Base-by-base conservation (phyloP, 129 eudicot genomes). In the Heracleum sosnowskyi region DNA sequence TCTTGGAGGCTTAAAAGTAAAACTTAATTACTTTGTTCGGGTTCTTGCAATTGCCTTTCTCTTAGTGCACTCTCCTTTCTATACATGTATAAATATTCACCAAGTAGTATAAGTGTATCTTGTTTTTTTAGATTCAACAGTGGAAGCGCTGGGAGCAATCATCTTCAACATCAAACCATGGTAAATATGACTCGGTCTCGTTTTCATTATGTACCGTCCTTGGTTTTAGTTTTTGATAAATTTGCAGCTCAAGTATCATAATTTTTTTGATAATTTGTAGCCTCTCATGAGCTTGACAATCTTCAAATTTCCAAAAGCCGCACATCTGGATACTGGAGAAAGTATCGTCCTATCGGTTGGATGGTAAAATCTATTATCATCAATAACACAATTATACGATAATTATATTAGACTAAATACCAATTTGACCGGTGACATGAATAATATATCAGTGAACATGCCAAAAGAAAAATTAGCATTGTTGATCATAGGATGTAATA, bases 101-200 rank as follows among this genome's bases (percentile, higher is more conserved):
- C 28, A 55, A n/a, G n/a, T n/a, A n/a, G n/a, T n/a, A n/a, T n/a
- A n/a, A n/a, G n/a, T n/a, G n/a, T n/a, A n/a, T n/a, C n/a, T n/a
- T n/a, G n/a, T n/a, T n/a, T n/a, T n/a, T n/a, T n/a, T 75, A 93
- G 98, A 90, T 93, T 78, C 80, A 78, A 0, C 80, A 87, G 69
- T 93, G 98, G 98, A 90, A 86, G 66, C 91, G 69, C 73, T 93
- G 98, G 98, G 98, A 93, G 84, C 83, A 80, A 26, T 86, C 97
- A 20, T 80, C 86, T 42, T 60, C 82, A 57, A 34, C 18, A 64
- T 6, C 53, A 28, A 63, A 33, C 70, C 46, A 31, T 31, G 78
- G 84, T 81, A 79, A 2, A 24, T 26, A 26, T n/a, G 26, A 4
- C 6, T 24, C 4, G 1, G 26, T 57, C 64, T n/a, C 1, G 13